Base-by-base conservation (phyloP, 805 yeast genomes). In the Candida lessepsii region DNA sequence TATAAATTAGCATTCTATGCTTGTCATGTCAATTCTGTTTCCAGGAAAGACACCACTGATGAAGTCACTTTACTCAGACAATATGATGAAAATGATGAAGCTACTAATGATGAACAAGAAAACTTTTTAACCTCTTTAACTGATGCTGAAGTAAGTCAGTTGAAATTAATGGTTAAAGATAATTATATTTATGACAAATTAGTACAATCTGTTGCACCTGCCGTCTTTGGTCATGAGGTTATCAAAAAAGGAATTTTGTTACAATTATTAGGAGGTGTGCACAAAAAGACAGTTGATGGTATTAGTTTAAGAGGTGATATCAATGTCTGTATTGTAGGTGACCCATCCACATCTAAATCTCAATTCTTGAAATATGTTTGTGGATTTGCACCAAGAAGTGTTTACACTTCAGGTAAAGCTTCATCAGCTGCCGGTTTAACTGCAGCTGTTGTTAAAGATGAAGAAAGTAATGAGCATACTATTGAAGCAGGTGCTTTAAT, bases 391-490 rank as follows among this genome's bases (percentile, higher is more conserved):
- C 98, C 98, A 21, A 77, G 99, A 54, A 86, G 98, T 2, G 90
- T 91, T 24, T 91, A 93, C 57, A 93, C 99, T 1, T 90, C 98
- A 0, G 99, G 99, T 63, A 91, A 91, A 60, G 98, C 99, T 0
- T 90, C 97, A 0, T 82, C 98, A 2, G 99, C 99, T 4, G 99
- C 99, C 7, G 99, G 99, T 73, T 73, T 91, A 54, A 91, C 99
- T 2, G 99, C 99, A 1, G 96, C 98, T 0, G 99, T 91, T 17
- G 95, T 93, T 9, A 86, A 85, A 59, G 99, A 91, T 59, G 98
- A 93, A 65, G 98, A 93, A 58, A 86, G 93, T 54, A 96, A 96
- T 27, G 99, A 91, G 58, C 88, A 85, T 54, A 91, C 98, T 1
- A 93, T 91, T 48, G 99, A 91, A 61, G 99, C 99, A 2, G 99